phyloP scores from a whole-genome alignment of 768 basidiomycete genomes.

The Lactarius sp. region DNA sequence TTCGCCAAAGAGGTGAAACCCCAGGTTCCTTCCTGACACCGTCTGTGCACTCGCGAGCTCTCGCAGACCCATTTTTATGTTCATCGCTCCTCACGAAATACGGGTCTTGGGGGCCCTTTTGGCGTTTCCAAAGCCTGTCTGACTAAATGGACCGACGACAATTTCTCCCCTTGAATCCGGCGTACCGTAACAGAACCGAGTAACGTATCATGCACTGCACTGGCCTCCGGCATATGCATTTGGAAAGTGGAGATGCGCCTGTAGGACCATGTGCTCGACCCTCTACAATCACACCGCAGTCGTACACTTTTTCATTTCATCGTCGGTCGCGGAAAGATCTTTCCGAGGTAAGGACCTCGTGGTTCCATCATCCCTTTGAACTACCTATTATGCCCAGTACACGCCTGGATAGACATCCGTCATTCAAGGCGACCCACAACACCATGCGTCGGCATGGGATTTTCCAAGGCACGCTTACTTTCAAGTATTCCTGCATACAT shows the following conservation, averaged over 20 bases:
- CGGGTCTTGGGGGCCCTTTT: neutral
- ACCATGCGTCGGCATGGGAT: slow-evolving; percentile 40
- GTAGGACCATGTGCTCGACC: neutral
- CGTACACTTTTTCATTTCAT: neutral
- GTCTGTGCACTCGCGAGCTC: neutral
- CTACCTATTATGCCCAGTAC: neutral
- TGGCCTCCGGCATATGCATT: neutral
- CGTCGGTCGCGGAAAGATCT: neutral
- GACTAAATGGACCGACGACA: neutral
- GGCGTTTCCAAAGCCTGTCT: neutral
- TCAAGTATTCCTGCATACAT: neutral
- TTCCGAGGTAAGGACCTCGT: neutral
- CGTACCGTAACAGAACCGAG: neutral
- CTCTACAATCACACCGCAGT: neutral
- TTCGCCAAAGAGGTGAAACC: neutral
- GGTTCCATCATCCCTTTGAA: neutral
- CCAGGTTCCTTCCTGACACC: neutral
- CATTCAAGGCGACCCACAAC: slow-evolving; percentile 64
- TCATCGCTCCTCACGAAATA: neutral
- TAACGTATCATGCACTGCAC: neutral
- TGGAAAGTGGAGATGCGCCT: neutral
- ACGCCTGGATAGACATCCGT: slow-evolving; percentile 43
- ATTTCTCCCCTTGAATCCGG: neutral
- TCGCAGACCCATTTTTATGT: neutral
- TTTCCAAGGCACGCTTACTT: slow-evolving; percentile 27